A percentile compares a stretch with the other conserved stretches of the same genome.
phyloP scores from a whole-genome alignment of 2,329 filamentous ascomycete genomes.

The Epichloe sp. region DNA sequence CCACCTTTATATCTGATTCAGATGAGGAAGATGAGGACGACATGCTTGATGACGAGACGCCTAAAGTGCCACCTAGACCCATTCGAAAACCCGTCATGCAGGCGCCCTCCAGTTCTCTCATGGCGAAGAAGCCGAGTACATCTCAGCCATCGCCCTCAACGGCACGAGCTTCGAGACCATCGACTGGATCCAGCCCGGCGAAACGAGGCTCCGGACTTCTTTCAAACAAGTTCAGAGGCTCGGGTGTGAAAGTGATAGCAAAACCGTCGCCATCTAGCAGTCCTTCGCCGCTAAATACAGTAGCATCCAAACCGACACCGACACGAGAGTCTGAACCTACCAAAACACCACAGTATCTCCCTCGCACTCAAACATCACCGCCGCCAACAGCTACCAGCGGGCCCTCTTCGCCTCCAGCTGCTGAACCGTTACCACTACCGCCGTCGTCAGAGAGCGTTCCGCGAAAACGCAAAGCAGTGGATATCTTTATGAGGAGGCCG shows the following conservation, averaged over 20 bases:
- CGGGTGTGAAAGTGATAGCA: not conserved
- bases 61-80: not conserved
- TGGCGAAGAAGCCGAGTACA: not conserved
- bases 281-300: not conserved
- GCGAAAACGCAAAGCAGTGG: conserved; percentile 32
- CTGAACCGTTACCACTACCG: not conserved
- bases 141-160: not conserved
- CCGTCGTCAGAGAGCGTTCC: conserved; percentile 1
- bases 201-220: conserved; percentile 3
- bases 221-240: conserved; percentile 6
- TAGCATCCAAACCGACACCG: not conserved
- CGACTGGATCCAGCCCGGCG: not conserved
- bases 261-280: not conserved
- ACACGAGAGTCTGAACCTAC: not conserved
- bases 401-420: not conserved
- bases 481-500: conserved; percentile 36
- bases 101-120: not conserved
- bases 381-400: not conserved
- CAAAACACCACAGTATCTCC: not conserved
- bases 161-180: not conserved
- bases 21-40: conserved; percentile 16
- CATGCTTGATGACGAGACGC: conserved; percentile 1
- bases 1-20: conserved; percentile 29
- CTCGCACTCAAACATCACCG: not conserved
- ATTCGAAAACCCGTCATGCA: conserved; percentile 4